Evolutionary conservation across 1,284 basidiomycete genomes (phyloP).

Genomic region (Spongiforma sp.): DNA sequence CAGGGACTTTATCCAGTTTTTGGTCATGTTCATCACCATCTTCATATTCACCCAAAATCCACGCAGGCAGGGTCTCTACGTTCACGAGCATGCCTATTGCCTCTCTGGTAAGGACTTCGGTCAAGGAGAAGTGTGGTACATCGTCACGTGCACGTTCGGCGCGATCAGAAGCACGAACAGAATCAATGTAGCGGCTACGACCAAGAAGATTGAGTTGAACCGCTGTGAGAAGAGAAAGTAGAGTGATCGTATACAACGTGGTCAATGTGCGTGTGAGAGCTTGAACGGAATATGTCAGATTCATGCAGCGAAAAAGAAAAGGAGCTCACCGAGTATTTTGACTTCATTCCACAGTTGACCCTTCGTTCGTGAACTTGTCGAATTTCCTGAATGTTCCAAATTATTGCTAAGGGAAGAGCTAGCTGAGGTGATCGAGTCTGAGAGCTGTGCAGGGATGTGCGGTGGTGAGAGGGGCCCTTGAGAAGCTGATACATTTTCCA

Average conservation of each 20-base stretch:
- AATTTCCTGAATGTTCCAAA: conserved; percentile 15
- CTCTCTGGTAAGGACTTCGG: conserved; percentile 31
- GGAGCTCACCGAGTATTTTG: conserved; percentile 72
- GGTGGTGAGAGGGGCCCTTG: conserved; percentile 8
- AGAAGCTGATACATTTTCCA: conserved; percentile 46
- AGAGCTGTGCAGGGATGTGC: conserved; percentile 29
- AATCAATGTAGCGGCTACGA: conserved; percentile 79
- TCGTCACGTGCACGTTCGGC: conserved; percentile 63
- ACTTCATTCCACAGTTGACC: conserved; percentile 84
- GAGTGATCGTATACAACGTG: conserved; percentile 79
- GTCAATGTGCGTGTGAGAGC: conserved; percentile 89
- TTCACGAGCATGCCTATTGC: conserved; percentile 30
- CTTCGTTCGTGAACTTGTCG: conserved; percentile 51
- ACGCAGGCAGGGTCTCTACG: conserved; percentile 31
- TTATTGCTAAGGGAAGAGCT: conserved; percentile 41
- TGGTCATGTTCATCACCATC: conserved; percentile 17
- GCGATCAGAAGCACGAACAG: conserved; percentile 65
- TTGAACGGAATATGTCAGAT: conserved; percentile 34
- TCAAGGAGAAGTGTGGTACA: conserved; percentile 30
- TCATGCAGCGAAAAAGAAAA: conserved; percentile 5
- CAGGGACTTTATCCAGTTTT: conserved; percentile 43
- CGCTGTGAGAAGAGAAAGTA: conserved; percentile 82
- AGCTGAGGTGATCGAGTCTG: conserved; percentile 45
- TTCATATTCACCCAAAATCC: conserved; percentile 22
- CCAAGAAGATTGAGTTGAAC: conserved; percentile 86